Percentiles rank a stretch among this genome's conserved stretches.
phyloP scores from a whole-genome alignment of 768 basidiomycete species.

The Boletellus sp. region DNA sequence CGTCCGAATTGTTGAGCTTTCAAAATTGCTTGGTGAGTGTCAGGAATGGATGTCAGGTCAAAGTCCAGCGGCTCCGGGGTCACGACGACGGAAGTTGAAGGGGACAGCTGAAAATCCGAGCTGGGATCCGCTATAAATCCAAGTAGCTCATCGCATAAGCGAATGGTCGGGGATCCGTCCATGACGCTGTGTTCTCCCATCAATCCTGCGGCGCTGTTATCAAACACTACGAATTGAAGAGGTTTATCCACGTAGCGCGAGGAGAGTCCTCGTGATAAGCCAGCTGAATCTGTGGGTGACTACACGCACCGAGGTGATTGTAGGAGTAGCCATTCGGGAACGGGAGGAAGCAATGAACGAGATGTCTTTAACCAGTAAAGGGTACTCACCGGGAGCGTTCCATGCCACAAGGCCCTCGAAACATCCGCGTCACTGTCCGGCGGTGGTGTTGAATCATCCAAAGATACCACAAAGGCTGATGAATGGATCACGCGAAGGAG shows the following conservation, averaged over 20 bases:
- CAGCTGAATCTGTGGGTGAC: conserved; percentile 23
- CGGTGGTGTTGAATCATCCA: conserved; percentile 54
- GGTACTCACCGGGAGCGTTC: conserved; percentile 47
- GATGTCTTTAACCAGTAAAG: conserved; percentile 23
- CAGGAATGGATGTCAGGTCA: conserved; percentile 44
- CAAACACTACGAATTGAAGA: conserved; percentile 78
- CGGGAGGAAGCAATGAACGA: not conserved
- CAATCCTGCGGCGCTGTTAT: conserved; percentile 76
- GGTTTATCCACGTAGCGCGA: conserved; percentile 93
- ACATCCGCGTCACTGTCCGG: conserved; percentile 52
- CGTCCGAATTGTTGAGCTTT: conserved; percentile 52
- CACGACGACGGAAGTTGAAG: conserved; percentile 12
- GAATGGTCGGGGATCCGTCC: conserved; percentile 82
- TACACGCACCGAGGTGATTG: not conserved
- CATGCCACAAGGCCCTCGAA: conserved; percentile 81
- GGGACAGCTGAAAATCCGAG: conserved; percentile 59
- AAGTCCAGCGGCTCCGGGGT: conserved; percentile 58
- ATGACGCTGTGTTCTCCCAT: conserved; percentile 93
- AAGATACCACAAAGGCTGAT: conserved; percentile 77
- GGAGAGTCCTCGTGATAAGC: conserved; percentile 46
- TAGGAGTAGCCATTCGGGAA: not conserved
- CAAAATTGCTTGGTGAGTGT: conserved; percentile 44
- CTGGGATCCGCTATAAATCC: conserved; percentile 50
- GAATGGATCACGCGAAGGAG: conserved; percentile 77
- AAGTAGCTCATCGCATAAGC: conserved; percentile 69